phyloP scores from a whole-genome alignment of 345 rosid species.

The Eucalyptus shirleyi region DNA sequence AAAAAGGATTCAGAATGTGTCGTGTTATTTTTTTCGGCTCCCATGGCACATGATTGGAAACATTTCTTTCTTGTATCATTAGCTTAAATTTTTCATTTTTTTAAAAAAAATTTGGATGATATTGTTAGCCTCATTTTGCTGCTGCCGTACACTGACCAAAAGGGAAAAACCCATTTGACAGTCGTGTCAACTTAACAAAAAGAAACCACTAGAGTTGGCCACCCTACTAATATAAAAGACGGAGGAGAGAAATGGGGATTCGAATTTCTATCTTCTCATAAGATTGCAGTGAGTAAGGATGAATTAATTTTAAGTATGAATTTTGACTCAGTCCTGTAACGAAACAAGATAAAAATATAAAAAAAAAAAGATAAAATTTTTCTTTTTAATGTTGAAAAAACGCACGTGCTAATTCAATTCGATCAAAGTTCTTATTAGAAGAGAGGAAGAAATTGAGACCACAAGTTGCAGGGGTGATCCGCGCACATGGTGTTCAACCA shows the following conservation, averaged over 20 bases:
- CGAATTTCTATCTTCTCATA: too few relatives aligned
- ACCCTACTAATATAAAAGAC: too few relatives aligned
- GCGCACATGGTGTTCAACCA: not conserved
- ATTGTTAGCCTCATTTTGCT: not conserved
- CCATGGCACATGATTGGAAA: not conserved
- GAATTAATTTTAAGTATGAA: too few relatives aligned
- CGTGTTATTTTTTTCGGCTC: not conserved
- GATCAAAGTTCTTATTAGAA: not conserved
- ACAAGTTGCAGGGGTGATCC: not conserved
- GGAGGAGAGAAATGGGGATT: fast-evolving
- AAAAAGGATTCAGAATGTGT: not conserved
- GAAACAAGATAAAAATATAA: too few relatives aligned
- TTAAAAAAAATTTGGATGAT: not conserved
- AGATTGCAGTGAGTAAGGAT: fast-evolving
- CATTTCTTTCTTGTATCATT: not conserved
- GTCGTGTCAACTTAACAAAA: not conserved
- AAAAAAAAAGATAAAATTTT: fast-evolving
- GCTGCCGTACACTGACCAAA: not conserved
- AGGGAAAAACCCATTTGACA: not conserved
- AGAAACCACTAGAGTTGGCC: too few relatives aligned
- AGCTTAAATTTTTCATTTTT: not conserved
- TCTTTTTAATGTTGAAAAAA: not conserved
- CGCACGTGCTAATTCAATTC: fast-evolving
- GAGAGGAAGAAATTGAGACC: not conserved
- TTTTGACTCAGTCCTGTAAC: fast-evolving